Evolutionary conservation across 768 basidiomycete genomes (phyloP).

Genomic region (Pisolithus marmoratus): DNA sequence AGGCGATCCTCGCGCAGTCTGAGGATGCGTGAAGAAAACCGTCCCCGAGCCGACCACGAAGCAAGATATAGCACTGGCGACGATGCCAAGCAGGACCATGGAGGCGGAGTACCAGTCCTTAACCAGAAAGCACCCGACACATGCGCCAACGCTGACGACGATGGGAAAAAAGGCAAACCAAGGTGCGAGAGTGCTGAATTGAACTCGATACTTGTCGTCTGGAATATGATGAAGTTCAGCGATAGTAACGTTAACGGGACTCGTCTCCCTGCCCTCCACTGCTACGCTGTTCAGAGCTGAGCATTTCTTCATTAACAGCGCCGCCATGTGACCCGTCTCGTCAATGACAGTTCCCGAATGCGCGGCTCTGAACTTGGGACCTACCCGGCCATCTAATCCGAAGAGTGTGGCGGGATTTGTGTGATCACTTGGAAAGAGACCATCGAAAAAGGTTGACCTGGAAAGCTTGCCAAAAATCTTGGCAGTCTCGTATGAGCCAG

Average conservation of each 20-base stretch:
- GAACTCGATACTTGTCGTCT: constrained; percentile 2
- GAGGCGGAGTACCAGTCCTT: too few relatives aligned
- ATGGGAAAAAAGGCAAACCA: constrained; percentile 17
- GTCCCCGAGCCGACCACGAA: too few relatives aligned
- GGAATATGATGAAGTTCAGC: constrained; percentile 9
- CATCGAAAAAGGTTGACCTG: constrained; percentile 12
- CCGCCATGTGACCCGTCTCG: too few relatives aligned
- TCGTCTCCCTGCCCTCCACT: constrained; percentile 12
- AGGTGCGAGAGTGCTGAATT: constrained; percentile 3
- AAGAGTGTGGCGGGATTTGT: constrained; percentile 17
- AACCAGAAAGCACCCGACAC: constrained; percentile 17
- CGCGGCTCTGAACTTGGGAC: too few relatives aligned
- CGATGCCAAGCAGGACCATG: too few relatives aligned
- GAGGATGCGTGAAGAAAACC: too few relatives aligned
- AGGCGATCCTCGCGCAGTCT: too few relatives aligned
- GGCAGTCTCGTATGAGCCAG: constrained; percentile 19
- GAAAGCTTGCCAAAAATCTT: constrained; percentile 18
- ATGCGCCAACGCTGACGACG: constrained; percentile 15
- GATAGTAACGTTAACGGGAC: constrained; percentile 12
- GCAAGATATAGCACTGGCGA: too few relatives aligned
- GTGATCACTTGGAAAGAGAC: constrained; percentile 13
- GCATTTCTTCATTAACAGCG: too few relatives aligned
- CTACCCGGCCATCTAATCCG: constrained; percentile 16
- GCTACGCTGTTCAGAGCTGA: neutral
- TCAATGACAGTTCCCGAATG: too few relatives aligned